Evolutionary conservation across 2,329 filamentous ascomycete species (phyloP).

Genomic region (Penicillium sp.): DNA sequence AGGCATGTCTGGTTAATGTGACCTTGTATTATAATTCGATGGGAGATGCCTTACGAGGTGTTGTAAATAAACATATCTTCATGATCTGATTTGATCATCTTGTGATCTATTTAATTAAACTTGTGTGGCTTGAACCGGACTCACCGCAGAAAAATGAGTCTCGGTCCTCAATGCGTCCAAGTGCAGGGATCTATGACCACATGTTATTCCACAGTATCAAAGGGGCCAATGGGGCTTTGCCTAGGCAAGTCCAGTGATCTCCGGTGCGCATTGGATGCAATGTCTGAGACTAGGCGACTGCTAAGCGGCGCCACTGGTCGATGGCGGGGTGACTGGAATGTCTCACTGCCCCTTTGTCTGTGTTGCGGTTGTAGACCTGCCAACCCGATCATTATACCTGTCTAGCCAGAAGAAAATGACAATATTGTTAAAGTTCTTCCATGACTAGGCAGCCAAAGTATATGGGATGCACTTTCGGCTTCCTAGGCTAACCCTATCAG

Average conservation of each 20-base stretch:
- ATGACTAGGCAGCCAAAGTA: background rate
- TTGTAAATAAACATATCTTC: conserved; percentile 2
- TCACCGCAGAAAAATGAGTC: background rate
- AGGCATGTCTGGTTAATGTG: conserved; percentile 33
- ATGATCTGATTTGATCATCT: background rate
- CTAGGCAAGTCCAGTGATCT: background rate
- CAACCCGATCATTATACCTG: background rate
- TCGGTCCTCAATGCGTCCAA: background rate
- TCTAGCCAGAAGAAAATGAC: background rate
- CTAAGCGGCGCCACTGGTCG: conserved; percentile 5
- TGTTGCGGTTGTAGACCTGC: background rate
- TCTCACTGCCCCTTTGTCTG: conserved; percentile 10
- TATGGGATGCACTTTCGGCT: background rate
- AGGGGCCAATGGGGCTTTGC: background rate
- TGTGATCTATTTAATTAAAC: background rate
- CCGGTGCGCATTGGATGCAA: conserved; percentile 3
- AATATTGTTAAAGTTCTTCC: background rate
- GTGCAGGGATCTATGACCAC: background rate
- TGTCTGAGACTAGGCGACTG: conserved; percentile 11
- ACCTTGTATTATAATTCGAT: conserved; percentile 14
- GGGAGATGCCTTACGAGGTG: conserved; percentile 7
- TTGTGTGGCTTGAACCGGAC: background rate
- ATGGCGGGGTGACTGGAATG: conserved; percentile 5
- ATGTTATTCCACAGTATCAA: background rate
- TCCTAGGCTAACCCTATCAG: background rate